phyloP scores from a whole-genome alignment of 1,284 basidiomycete genomes.

The Coriolopsis trogii region DNA sequence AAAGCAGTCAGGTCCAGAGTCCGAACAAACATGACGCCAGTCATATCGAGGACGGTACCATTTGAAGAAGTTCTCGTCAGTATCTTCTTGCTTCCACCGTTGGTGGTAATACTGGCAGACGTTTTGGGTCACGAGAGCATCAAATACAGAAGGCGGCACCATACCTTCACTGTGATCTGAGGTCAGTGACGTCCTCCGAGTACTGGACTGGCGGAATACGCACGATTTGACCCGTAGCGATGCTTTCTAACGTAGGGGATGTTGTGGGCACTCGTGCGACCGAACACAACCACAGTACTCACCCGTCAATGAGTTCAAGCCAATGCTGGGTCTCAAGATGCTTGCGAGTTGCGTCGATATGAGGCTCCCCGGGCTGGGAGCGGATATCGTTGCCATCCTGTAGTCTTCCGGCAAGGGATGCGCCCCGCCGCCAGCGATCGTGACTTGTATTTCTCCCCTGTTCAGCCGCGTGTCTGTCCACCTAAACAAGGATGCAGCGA shows the following conservation, averaged over 20 bases:
- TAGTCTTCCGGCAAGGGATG: conserved; percentile 44
- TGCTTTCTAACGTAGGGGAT: conserved; percentile 52
- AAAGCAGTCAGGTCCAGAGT: background rate
- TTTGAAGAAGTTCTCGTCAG: conserved; percentile 71
- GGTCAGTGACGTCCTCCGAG: background rate
- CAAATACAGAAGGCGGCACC: background rate
- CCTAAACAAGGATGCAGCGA: no score
- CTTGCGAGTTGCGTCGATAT: conserved; percentile 41
- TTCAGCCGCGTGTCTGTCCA: conserved; percentile 42
- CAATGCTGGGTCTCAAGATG: conserved; percentile 62
- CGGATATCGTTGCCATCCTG: conserved; percentile 47
- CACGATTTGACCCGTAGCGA: conserved; percentile 68
- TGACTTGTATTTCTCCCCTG: conserved; percentile 46
- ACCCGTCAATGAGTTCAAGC: conserved; percentile 70
- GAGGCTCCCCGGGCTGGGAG: conserved; percentile 31
- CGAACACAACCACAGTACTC: conserved; percentile 15
- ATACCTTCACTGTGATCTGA: conserved; percentile 25
- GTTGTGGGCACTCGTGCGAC: background rate
- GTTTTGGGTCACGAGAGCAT: conserved; percentile 6
- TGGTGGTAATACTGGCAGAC: conserved; percentile 57
- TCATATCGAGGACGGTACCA: conserved; percentile 52
- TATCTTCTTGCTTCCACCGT: conserved; percentile 65
- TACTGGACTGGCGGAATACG: conserved; percentile 26
- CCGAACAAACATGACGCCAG: background rate
- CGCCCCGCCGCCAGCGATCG: conserved; percentile 50